Base-by-base conservation (phyloP, 164 flowering plant genomes). In the Pachysandra terminalis region DNA sequence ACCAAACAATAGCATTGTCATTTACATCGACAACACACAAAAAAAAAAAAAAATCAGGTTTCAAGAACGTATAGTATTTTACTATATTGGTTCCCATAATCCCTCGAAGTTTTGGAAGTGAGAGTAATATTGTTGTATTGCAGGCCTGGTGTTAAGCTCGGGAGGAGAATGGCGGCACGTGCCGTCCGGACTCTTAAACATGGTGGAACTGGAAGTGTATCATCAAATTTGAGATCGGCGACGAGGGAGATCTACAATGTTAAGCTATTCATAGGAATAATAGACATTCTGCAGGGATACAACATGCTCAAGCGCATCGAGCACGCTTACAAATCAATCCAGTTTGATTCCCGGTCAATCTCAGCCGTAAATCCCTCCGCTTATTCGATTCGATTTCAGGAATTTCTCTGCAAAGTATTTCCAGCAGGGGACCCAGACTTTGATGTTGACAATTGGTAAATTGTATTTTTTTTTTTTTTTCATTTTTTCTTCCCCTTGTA, bases 211-310 rank as follows among this genome's bases (percentile, higher is more conserved):
- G 67, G 71, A 52, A 71, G 60, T 2, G 28, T 22, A 2, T 59
- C 72, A 32, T 58, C 60, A 10, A 40, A 45, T 61, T 24, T 3
- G 24, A 68, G 26, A 27, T 45, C 21, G 5, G 56, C 66, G 9
- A 32, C 37, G 8, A 41, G 9, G 41, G 67, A 78, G 19, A 25
- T 41, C 60, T 59, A 61, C 65, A 68, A 82, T 59, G 86, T 81
- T 41, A 28, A 59, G 17, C 59, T 84, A 28, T 78, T 61, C 51
- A 71, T 81, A 27, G 84, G 79, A 61, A 82, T 84, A 25, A 75
- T 82, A 23, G 86, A 82, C 48, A 74, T 78, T 41, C 72, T 78
- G n/a, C 81, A 84, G 52, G 71, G 76, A 17, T 84, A 84, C 74
- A 73, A 70, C 37, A 28, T 79, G 69, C 55, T 22, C 37, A 84